Base-by-base conservation (phyloP, 495 filamentous ascomycete species). In the Tuber microsphaerosporum region DNA sequence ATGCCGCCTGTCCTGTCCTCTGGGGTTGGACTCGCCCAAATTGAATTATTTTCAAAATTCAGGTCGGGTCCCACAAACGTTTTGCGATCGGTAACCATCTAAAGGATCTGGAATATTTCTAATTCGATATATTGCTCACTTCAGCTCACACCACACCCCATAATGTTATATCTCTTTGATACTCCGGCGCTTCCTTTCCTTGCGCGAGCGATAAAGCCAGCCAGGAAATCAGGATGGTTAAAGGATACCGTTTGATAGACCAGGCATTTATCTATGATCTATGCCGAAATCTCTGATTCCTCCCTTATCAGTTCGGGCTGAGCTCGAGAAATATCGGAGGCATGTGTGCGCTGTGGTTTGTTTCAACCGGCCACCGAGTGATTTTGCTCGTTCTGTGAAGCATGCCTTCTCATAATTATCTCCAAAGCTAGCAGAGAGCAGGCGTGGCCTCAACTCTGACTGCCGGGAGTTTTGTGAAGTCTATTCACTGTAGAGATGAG, bases 61-160 rank as follows among this genome's bases (percentile, higher is more conserved):
- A 6, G 31, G 56, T 65, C 12, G 26, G 56, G 12, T 34, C 56
- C 56, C 56, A 65, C 14, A 34, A 26, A 16, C 19, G 56, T 65
- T 65, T 65, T 65, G 56, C 56, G 56, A 65, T 65, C 56, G 56
- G 56, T 65, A 16, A 5, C 56, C 56, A 65, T 65, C 56, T 65
- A 19, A 65, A 34, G 56, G 56, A 65, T 65, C 56, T 65, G 56
- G 56, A 65, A 65, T 65, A 65, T 65, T 65, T 65, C 56, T 34
- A 65, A 65, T 65, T 65, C 56, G 56, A 65, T 65, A 65, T 65
- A 65, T 65, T 34, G 56, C 56, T 65, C 56, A 65, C 56, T 34
- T 34, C 56, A 17, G 56, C 56, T 16, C 56, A 65, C 56, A 65
- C 56, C 56, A 17, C 56, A 31, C 56, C 26, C 12, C 2, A 65